Evolutionary conservation across 257 asterid genomes (phyloP).

Genomic region (Capsicum chinense): DNA sequence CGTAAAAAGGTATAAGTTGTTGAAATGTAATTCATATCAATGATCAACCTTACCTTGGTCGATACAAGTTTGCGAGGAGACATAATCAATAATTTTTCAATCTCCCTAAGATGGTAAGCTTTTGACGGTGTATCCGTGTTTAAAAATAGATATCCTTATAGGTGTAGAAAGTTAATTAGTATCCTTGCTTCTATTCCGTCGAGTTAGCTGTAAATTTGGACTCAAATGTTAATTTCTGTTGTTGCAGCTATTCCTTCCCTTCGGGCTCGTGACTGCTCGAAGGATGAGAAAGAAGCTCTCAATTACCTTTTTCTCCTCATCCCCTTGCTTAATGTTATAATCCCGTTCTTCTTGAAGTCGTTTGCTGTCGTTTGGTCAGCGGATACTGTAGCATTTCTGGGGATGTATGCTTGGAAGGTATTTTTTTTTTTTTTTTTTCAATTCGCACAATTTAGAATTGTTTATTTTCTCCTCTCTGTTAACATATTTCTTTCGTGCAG

Average conservation of each 20-base stretch:
- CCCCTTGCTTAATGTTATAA: conserved; percentile 74
- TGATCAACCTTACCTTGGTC: not conserved
- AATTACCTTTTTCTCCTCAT: conserved; percentile 81
- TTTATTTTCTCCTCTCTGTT: conserved; percentile 5
- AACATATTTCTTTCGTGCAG: conserved; percentile 30
- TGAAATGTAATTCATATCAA: conserved; percentile 7
- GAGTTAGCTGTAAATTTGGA: not conserved
- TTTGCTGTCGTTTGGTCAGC: conserved; percentile 97
- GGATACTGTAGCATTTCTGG: conserved; percentile 74
- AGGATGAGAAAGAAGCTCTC: conserved; percentile 95
- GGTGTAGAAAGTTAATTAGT: not conserved
- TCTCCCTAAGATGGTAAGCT: not conserved
- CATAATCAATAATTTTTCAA: not conserved
- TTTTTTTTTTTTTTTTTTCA: conserved; percentile 24
- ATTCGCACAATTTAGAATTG: not conserved
- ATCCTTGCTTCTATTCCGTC: not conserved
- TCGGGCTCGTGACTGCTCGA: conserved; percentile 95
- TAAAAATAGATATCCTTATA: not conserved
- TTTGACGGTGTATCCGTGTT: not conserved
- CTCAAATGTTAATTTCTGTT: conserved; percentile 24
- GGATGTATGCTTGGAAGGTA: conserved; percentile 99
- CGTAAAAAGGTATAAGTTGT: not conserved
- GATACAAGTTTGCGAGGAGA: not conserved
- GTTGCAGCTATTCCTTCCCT: conserved; percentile 91
- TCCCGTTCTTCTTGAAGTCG: conserved; percentile 91